Percentiles rank a stretch among this genome's conserved stretches.
These are phyloP conservation scores for Talaromyces liani DNA, from an alignment of 495 filamentous ascomycete species.

Conservation along the genomic window DNA sequence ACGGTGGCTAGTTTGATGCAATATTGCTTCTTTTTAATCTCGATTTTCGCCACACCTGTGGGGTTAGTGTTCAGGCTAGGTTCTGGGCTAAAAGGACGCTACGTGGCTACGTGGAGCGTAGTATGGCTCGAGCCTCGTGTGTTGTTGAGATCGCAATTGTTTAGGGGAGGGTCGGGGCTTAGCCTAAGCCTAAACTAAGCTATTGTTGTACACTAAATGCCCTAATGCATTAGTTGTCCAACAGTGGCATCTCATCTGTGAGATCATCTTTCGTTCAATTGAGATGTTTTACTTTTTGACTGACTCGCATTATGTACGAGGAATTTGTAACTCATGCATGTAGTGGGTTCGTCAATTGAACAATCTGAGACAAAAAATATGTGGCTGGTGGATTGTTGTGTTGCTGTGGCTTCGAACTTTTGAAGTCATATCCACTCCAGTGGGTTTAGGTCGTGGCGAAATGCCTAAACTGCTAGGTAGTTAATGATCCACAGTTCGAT, in stretches of 20 bases:
- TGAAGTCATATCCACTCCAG: neutral
- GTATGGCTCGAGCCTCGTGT: neutral
- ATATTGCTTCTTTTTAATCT: constrained; percentile 4
- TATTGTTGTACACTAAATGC: neutral
- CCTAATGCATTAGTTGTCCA: neutral
- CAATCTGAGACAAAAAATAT: too few relatives aligned
- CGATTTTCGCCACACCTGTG: neutral
- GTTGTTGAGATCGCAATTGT: neutral
- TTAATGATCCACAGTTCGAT: neutral
- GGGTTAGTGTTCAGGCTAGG: neutral
- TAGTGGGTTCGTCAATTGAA: too few relatives aligned
- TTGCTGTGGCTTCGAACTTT: too few relatives aligned
- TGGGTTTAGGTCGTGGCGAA: neutral
- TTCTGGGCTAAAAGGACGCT: too few relatives aligned
- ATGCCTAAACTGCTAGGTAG: neutral
- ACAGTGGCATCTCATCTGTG: neutral
- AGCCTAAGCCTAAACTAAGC: neutral
- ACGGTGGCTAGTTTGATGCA: neutral
- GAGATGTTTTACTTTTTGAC: too few relatives aligned
- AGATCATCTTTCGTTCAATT: neutral
- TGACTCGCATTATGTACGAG: too few relatives aligned
- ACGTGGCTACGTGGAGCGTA: neutral
- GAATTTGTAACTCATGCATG: too few relatives aligned
- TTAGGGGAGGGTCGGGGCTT: neutral
- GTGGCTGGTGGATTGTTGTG: too few relatives aligned